Evolutionary conservation across 1,284 basidiomycete species (phyloP), one percentile per base, ranked within the genome.

Genomic region (Ustilago shanxiensis): DNA sequence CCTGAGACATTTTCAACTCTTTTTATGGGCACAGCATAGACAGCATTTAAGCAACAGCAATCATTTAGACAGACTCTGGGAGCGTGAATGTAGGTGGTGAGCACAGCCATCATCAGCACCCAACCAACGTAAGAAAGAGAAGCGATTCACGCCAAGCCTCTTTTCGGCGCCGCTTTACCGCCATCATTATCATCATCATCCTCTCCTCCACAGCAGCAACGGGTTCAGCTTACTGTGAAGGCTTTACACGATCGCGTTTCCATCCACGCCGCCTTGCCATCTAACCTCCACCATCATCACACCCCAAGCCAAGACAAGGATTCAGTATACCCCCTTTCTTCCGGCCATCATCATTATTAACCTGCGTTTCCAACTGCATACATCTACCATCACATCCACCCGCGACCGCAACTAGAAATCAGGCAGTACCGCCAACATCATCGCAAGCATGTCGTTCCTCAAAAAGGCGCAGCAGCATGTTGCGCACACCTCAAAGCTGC

Each of bases 401-500:
- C 14, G 18, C 28, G 51, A 20, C 22, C 33, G 22, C 29, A 13
- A n/a, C 41, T 6, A 31, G 8, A 18, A 44, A 51, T 0, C 18
- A 31, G 26, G 33, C 50, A 45, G n/a, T n/a, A 59, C 22, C 35
- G 3, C 9, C 26, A 22, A 24, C 29, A 22, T 5, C 24, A 18
- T 54, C 31, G 6, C 49, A 41, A 63, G 52, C 66, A 84, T 82
- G 81, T 83, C 81, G 41, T 72, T 85, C 56, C 72, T 85, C 54
- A 73, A 66, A 28, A 85, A 82, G 58, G 83, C 81, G 29, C 81
- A 85, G 63, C 79, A 83, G 54, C 64, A 75, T 14, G 90, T 95
- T 82, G 93, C 93, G 2, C 93, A 95, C 85, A 94, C 93, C 81
- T 91, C 93, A 1, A 93, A 91, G 2, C 65, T 84, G 28, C 88